These are phyloP conservation scores for Chrysosporium keratinophilum DNA, from an alignment of 2,329 filamentous ascomycete species.

Conservation along the genomic window DNA sequence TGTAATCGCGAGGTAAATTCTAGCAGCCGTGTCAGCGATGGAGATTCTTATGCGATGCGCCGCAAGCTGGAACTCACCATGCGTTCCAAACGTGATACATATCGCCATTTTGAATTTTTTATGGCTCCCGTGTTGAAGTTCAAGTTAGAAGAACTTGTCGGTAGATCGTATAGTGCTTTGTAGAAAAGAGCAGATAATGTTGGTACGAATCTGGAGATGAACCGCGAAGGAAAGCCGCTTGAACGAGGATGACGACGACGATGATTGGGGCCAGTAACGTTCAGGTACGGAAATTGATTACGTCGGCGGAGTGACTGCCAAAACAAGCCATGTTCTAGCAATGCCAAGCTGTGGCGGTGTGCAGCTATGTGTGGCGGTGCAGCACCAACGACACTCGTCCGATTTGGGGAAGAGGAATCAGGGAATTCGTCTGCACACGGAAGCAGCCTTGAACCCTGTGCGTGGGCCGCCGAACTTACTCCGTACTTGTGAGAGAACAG, in stretches of 20 bases:
- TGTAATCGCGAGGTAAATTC: conserved; percentile 27
- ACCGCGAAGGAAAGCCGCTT: neutral
- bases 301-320: neutral
- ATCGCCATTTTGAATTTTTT: conserved; percentile 18
- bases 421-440: too few relatives aligned
- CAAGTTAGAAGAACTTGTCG: neutral
- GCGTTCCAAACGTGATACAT: conserved; percentile 24
- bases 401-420: too few relatives aligned
- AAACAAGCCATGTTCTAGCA: neutral
- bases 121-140: neutral
- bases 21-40: conserved; percentile 13
- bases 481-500: too few relatives aligned
- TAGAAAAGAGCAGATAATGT: neutral
- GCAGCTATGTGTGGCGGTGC: neutral
- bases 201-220: neutral
- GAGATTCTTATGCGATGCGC: neutral
- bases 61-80: conserved; percentile 15
- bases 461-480: too few relatives aligned
- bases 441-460: too few relatives aligned
- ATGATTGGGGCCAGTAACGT: neutral
- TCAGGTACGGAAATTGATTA: neutral
- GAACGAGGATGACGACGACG: neutral
- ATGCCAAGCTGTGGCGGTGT: neutral
- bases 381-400: neutral
- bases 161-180: too few relatives aligned